Evolutionary conservation across 75 land plant genomes (phyloP), one percentile per base, ranked within the genome.

Genomic region (Picea sitchensis): DNA sequence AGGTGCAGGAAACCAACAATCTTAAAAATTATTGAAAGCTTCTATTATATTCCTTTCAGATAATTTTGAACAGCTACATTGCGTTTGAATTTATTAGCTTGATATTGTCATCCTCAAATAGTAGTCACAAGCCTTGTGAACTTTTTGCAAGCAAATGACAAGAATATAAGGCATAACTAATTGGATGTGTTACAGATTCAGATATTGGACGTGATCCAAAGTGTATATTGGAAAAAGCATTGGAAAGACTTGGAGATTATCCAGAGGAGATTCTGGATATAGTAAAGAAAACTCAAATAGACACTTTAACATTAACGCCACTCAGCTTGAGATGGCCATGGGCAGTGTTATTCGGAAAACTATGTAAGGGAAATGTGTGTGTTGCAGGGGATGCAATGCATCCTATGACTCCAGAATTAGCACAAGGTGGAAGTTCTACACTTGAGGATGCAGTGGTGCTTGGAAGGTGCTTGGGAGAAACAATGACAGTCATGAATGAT

Each of bases 381-480:
- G 83, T 95, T 15, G 64, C 21, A 5, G 98, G 98, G 2, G 98
- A 87, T 82, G 89, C 88, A 54, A 58, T 86, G 78, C 89, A 87
- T 59, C 86, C 88, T 4, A 88, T 89, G 81, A 84, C 84, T n/a
- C 92, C 92, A n/a, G 86, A 84, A 62, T 80, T 91, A 11, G 89
- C 83, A n/a, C 92, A 89, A 65, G 92, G 91, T 12, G 92, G 89
- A 26, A 87, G 91, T 58, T 64, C 76, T 36, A 83, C 86, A 17
- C 61, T 89, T 72, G 92, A 91, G 78, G 92, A 91, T 79, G 91
- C 90, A 5, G 84, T 91, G 26, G 76, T 89, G 26, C 83, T 91
- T 17, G 89, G 85, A 11, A 77, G 86, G 58, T 73, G 78, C 83
- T 73, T 81, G 63, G 79, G 78, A n/a, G 18, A 30, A 58, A 20